These are phyloP conservation scores for Fusarium devonianum DNA, from an alignment of 2,329 filamentous ascomycete species.

Conservation along the genomic window DNA sequence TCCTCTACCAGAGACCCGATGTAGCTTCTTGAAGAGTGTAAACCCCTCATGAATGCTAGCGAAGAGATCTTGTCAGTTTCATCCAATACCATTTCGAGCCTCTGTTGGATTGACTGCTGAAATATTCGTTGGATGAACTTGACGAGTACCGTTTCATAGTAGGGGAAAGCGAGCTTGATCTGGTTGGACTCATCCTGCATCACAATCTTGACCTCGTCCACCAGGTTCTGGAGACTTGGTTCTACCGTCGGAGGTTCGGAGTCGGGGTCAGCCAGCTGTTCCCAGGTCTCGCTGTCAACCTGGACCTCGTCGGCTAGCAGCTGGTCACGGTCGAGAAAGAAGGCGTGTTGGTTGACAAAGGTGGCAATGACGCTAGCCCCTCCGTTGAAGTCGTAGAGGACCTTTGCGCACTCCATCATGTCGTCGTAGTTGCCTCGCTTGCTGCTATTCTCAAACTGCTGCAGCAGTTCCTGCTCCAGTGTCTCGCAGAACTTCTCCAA, in stretches of 20 bases:
- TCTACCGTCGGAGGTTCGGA: conserved; percentile 90
- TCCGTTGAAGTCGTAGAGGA: conserved; percentile 94
- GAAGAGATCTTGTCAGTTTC: conserved; percentile 93
- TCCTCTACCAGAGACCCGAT: conserved; percentile 90
- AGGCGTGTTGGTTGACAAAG: conserved; percentile 98
- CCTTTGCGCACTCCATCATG: conserved; percentile 96
- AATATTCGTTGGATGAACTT: conserved; percentile 97
- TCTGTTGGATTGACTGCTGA: conserved; percentile 96
- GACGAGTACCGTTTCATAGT: conserved; percentile 90
- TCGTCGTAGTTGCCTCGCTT: conserved; percentile 94
- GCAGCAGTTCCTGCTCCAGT: conserved; percentile 91
- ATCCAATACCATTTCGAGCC: conserved; percentile 92
- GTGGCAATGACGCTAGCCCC: conserved; percentile 93
- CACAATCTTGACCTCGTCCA: conserved; percentile 94
- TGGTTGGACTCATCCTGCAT: conserved; percentile 97
- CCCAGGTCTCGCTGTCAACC: conserved; percentile 81
- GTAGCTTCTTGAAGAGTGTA: conserved; percentile 90
- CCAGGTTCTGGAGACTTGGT: conserved; percentile 85
- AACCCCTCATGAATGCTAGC: conserved; percentile 85
- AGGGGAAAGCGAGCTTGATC: conserved; percentile 95
- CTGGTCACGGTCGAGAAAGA: conserved; percentile 97
- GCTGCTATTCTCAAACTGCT: conserved; percentile 98
- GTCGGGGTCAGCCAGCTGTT: conserved; percentile 92
- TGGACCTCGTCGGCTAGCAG: conserved; percentile 86
- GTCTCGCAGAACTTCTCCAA: conserved; percentile 98